phyloP scores from a whole-genome alignment of 768 basidiomycete genomes.

The Boletus rufocinnamomeus region DNA sequence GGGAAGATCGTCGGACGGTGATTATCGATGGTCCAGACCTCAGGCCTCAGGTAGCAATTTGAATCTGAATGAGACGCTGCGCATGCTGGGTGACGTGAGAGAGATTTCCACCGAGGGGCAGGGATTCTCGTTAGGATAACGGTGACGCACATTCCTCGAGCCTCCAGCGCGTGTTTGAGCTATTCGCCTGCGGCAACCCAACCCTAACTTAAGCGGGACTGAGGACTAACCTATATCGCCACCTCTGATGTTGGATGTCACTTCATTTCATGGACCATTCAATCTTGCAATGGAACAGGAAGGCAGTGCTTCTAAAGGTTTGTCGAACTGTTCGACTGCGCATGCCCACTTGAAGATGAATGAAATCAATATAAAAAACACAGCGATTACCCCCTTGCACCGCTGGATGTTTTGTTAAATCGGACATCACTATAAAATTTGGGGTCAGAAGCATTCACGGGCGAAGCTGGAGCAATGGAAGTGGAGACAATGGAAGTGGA shows the following conservation, averaged over 20 bases:
- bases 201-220: not conserved
- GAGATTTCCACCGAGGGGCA: not conserved
- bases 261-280: not conserved
- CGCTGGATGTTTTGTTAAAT: too few relatives aligned
- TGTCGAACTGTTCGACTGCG: not conserved
- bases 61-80: not conserved
- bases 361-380: not conserved
- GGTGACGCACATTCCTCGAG: conserved; percentile 6
- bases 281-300: conserved; percentile 4
- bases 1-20: not conserved
- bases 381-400: not conserved
- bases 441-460: not conserved
- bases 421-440: not conserved
- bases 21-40: not conserved
- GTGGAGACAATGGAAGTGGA: not conserved
- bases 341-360: not conserved
- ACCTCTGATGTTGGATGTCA: not conserved
- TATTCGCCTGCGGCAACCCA: not conserved
- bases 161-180: not conserved
- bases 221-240: not conserved
- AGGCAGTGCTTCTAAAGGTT: not conserved
- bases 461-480: conserved; percentile 5
- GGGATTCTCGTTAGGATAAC: not conserved
- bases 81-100: not conserved
- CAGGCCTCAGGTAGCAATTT: not conserved